Base-by-base conservation (phyloP, 805 yeast species). In the Candida manassasensis region DNA sequence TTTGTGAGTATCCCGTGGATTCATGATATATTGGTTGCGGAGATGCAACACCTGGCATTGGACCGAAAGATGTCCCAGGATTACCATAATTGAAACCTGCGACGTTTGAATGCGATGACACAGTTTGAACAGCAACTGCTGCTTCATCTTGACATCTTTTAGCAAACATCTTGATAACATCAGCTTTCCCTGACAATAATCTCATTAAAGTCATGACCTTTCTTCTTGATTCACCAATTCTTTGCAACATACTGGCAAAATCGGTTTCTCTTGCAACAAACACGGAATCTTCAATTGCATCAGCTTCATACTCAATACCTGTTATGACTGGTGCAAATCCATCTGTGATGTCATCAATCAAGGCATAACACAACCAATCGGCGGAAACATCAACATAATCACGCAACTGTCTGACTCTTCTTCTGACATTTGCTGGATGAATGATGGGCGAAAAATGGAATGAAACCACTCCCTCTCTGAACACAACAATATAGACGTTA, bases 81-180 rank as follows among this genome's bases (percentile, higher is more conserved):
- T 45, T 45, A 31, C 32, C 41, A 27, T 41, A 43, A 27, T 39
- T 36, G 29, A 41, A 43, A 3, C 47, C 51, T 4, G 44, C 33
- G 24, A 46, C 40, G 29, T 50, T 51, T 4, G 42, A 41, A 19
- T 47, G 42, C 4, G 57, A 39, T 21, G 29, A 36, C 14, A 29
- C 15, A 32, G 19, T 18, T 19, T 35, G 40, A 10, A 29, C 42
- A 21, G 19, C 18, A 17, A 17, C 37, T 4, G 44, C 42, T 3
- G 66, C 73, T 41, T 75, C 79, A 61, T 88, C 97, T 50, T 83
- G 89, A 59, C 96, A 88, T 50, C 97, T 73, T 57, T 90, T 90
- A 25, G 96, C 93, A 67, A 90, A 87, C 94, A 88, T 89, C 49
- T 84, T 84, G 51, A 90, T 85, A 36, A 90, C 97, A 57, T 90